Evolutionary conservation across 2,329 filamentous ascomycete genomes (phyloP).

Genomic region (Fusarium acutatum): DNA sequence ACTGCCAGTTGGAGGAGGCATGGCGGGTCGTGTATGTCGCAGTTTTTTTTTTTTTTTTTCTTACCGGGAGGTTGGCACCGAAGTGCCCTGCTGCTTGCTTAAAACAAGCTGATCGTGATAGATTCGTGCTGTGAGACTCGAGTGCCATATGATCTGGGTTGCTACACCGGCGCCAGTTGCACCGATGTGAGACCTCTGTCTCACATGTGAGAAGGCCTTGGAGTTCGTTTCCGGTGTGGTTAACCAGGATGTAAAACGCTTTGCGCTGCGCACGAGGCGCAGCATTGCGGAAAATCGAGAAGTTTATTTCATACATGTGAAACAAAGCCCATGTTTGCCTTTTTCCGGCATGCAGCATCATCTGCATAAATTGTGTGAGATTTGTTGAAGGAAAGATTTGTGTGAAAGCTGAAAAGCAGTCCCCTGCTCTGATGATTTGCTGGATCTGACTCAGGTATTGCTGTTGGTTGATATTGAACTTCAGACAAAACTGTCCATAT

Average conservation of each 20-base stretch:
- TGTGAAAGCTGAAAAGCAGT: too few species aligned
- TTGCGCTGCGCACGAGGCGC: accelerated
- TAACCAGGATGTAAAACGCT: accelerated
- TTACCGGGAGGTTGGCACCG: accelerated
- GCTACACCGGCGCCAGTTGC: accelerated
- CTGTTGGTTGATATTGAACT: too few species aligned
- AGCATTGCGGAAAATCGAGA: accelerated
- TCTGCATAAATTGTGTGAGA: too few species aligned
- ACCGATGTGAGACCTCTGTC: accelerated
- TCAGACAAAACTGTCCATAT: too few species aligned
- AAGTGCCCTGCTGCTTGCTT: accelerated
- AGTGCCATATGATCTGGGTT: accelerated
- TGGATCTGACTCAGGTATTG: too few species aligned
- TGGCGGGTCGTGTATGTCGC: accelerated
- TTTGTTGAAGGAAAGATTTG: too few species aligned
- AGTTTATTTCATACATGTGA: too few species aligned
- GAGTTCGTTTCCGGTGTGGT: accelerated
- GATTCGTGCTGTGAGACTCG: accelerated
- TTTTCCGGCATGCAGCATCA: too few species aligned
- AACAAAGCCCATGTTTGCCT: too few species aligned
- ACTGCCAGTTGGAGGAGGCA: background rate
- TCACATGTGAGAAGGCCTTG: accelerated
- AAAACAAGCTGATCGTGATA: accelerated
- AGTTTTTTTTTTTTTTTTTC: accelerated
- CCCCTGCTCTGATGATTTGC: too few species aligned